Percentiles rank a stretch among this genome's conserved stretches.
phyloP scores from a whole-genome alignment of 2,329 filamentous ascomycete genomes.

The Colletotrichum sp. region DNA sequence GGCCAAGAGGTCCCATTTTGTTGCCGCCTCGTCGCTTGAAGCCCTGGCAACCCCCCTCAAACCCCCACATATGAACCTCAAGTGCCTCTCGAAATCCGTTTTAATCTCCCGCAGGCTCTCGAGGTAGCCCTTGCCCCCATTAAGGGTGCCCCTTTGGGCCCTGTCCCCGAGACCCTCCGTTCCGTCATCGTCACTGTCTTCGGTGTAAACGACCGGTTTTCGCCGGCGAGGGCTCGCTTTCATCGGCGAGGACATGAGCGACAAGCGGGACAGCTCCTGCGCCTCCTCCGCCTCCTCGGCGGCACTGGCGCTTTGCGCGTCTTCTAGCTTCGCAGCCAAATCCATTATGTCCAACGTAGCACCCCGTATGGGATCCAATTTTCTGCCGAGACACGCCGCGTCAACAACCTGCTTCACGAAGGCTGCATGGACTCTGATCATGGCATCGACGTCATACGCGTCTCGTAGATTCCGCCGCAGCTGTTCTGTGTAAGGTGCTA shows the following conservation, averaged over 20 bases:
- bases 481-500: slow-evolving; percentile 62
- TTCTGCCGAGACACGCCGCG: slow-evolving; percentile 72
- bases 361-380: slow-evolving; percentile 73
- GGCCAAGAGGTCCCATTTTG: slow-evolving; percentile 80
- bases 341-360: slow-evolving; percentile 80
- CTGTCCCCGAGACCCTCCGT: slow-evolving; percentile 30
- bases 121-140: slow-evolving; percentile 45
- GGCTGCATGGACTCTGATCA: slow-evolving; percentile 72
- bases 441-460: slow-evolving; percentile 78
- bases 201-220: slow-evolving; percentile 22
- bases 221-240: slow-evolving; percentile 26
- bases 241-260: slow-evolving; percentile 38
- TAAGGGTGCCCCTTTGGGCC: slow-evolving; percentile 7
- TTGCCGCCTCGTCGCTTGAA: slow-evolving; percentile 62
- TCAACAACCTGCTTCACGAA: slow-evolving; percentile 69
- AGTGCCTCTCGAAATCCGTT: slow-evolving; percentile 66
- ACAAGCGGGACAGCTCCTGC: slow-evolving; percentile 44
- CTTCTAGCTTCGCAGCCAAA: slow-evolving; percentile 72
- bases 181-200: slow-evolving; percentile 40
- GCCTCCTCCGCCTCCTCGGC: slow-evolving; percentile 40
- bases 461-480: slow-evolving; percentile 63
- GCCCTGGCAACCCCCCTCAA: slow-evolving; percentile 78
- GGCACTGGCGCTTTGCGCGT: slow-evolving; percentile 53
- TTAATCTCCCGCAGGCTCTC: slow-evolving; percentile 62
- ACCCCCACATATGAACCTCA: slow-evolving; percentile 75